Evolutionary conservation across 305 asterid species (phyloP), one percentile per base, ranked within the genome.

Genomic region (Fraxinus dipetala): DNA sequence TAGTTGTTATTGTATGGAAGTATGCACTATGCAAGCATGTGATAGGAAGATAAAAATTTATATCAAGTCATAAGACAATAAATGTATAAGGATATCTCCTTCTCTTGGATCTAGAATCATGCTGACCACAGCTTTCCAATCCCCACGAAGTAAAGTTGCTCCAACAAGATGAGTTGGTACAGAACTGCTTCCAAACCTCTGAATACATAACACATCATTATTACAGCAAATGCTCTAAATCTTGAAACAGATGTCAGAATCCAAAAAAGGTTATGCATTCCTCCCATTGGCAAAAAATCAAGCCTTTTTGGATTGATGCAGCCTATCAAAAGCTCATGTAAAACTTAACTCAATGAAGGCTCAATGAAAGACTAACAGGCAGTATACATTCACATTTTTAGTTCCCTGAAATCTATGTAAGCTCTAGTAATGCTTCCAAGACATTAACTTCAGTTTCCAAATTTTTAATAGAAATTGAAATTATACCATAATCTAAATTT

Each of bases 141-240:
- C 98, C 80, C 99, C 99, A 65, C 95, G 95, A 69, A 94, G 80
- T 83, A 96, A 87, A 61, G 95, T 89, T 88, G 98, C 98, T 78
- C 99, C 99, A 84, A 96, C 87, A 61, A 84, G 93, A 88, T 96
- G 98, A 77, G 99, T 96, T 75, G 98, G 93, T 72, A 96, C 87
- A 86, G 97, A 94, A 87, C 99, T 87, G 89, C 98, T 94, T 85
- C 99, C 99, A 89, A 96, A 96, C 84, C 99, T 91, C 99, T 96
- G 92, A 80, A 88, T 82, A 73, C 78, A 84, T 80, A 80, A 82
- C 78, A 74, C 30, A 72, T 31, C 43, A 82, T 26, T 34, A 43
- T 45, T 18, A 59, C 56, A 73, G 65, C 48, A 35, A 75, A 72
- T 54, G 38, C 63, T 34, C 83, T 73, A 78, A 18, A 80, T 43